Evolutionary conservation across 108 stramenopile genomes (phyloP).

Genomic region (Cyclotella kingstonii): DNA sequence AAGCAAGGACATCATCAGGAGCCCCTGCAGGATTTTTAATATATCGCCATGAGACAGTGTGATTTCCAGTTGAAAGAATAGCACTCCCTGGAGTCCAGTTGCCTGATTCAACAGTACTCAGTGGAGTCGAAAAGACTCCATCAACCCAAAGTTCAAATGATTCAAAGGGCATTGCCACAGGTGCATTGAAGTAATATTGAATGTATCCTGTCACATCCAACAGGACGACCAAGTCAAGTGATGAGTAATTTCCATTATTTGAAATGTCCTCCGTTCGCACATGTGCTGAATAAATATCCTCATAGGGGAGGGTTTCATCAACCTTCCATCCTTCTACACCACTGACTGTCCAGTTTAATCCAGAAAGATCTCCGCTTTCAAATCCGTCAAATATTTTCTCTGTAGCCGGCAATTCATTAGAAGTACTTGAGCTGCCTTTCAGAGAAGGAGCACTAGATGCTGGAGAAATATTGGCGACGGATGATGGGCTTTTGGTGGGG

Average conservation of each 20-base stretch:
- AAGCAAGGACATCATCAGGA: conserved; percentile 25
- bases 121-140: conserved; percentile 33
- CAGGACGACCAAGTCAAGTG: conserved; percentile 20
- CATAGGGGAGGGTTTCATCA: conserved; percentile 30
- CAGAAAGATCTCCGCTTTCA: conserved; percentile 42
- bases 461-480: not conserved
- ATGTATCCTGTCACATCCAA: conserved; percentile 23
- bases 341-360: conserved; percentile 15
- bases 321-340: conserved; percentile 34
- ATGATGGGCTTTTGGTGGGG: conserved; percentile 7
- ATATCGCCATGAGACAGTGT: conserved; percentile 36
- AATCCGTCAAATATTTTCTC: conserved; percentile 39
- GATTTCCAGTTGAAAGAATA: conserved; percentile 30
- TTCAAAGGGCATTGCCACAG: conserved; percentile 41
- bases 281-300: conserved; percentile 34
- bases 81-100: conserved; percentile 38
- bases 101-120: conserved; percentile 15
- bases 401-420: not conserved
- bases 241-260: conserved; percentile 20
- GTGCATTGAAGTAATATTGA: conserved; percentile 45
- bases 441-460: not conserved
- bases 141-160: conserved; percentile 37
- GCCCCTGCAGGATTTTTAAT: conserved; percentile 31
- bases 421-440: not conserved
- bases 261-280: conserved; percentile 37